A percentile compares a stretch with the other conserved stretches of the same genome.
These are phyloP conservation scores for Apophysomyces trapeziformis DNA, from an alignment of 371 early-diverging fungal genomes.

Conservation along the genomic window DNA sequence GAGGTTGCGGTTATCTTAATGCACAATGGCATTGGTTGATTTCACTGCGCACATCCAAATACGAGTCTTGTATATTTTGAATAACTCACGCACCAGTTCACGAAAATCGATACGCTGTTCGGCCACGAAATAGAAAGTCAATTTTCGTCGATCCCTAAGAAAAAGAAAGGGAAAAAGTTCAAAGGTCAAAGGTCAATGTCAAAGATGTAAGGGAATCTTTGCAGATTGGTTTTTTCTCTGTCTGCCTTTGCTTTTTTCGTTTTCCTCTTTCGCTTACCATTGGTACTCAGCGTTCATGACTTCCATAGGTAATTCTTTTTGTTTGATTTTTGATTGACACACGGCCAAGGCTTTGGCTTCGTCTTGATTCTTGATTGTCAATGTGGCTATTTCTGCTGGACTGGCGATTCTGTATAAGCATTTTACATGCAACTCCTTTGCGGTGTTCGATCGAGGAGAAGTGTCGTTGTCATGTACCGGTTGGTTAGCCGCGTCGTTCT, in stretches of 20 bases:
- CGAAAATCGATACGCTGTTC: conserved; percentile 97
- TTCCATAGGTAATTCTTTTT: conserved; percentile 89
- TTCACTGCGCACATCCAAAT: conserved; percentile 90
- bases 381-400: conserved; percentile 2
- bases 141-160: conserved; percentile 91
- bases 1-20: neutral
- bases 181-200: too few relatives aligned
- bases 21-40: neutral
- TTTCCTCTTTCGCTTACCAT: conserved; percentile 61
- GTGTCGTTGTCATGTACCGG: conserved; percentile 8
- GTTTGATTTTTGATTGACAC: conserved; percentile 87
- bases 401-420: conserved; percentile 6
- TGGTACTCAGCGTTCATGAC: conserved; percentile 98
- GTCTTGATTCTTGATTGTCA: conserved; percentile 52
- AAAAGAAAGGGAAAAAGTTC: neutral
- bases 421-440: conserved; percentile 9
- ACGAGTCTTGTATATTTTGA: conserved; percentile 98
- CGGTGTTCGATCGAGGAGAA: neutral
- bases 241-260: neutral
- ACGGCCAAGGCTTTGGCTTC: conserved; percentile 87
- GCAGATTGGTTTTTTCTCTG: too few relatives aligned
- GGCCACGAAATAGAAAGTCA: conserved; percentile 94
- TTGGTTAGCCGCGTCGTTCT: conserved; percentile 8
- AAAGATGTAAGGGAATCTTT: too few relatives aligned
- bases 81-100: conserved; percentile 97